These are phyloP conservation scores for Detonula confervacea DNA, from an alignment of 352 stramenopile genomes.

Conservation along the genomic window DNA sequence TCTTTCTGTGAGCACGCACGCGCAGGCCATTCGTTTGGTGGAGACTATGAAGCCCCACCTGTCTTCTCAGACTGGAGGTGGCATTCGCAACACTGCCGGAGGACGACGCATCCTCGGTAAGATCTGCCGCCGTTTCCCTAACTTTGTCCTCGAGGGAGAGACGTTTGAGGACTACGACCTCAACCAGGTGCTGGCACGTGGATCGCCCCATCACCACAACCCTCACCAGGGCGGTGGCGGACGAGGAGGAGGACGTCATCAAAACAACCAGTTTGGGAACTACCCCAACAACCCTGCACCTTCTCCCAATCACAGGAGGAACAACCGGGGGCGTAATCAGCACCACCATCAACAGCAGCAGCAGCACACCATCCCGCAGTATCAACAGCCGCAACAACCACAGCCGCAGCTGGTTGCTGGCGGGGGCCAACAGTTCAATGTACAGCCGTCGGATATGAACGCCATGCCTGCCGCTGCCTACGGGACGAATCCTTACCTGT, in stretches of 20 bases:
- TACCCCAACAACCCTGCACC: constrained; percentile 18
- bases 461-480: constrained; percentile 26
- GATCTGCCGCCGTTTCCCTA: constrained; percentile 96
- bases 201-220: constrained; percentile 14
- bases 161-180: constrained; percentile 58
- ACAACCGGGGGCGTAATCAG: constrained; percentile 14
- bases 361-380: constrained; percentile 20
- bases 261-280: constrained; percentile 36
- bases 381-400: constrained; percentile 29
- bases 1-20: constrained; percentile 93
- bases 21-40: constrained; percentile 93
- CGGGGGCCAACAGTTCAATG: constrained; percentile 30
- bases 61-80: constrained; percentile 64
- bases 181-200: constrained; percentile 41
- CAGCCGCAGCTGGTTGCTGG: constrained; percentile 10
- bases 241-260: constrained; percentile 20
- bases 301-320: constrained; percentile 32
- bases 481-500: constrained; percentile 39
- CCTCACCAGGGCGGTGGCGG: constrained; percentile 11
- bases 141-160: constrained; percentile 89
- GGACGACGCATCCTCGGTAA: constrained; percentile 94
- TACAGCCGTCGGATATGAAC: constrained; percentile 36
- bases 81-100: constrained; percentile 94
- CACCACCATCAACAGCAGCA: constrained; percentile 13
- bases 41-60: constrained; percentile 96